Conservation (phyloP, 2,329 filamentous ascomycete genomes). For the Zasmidium cellare region DNA sequence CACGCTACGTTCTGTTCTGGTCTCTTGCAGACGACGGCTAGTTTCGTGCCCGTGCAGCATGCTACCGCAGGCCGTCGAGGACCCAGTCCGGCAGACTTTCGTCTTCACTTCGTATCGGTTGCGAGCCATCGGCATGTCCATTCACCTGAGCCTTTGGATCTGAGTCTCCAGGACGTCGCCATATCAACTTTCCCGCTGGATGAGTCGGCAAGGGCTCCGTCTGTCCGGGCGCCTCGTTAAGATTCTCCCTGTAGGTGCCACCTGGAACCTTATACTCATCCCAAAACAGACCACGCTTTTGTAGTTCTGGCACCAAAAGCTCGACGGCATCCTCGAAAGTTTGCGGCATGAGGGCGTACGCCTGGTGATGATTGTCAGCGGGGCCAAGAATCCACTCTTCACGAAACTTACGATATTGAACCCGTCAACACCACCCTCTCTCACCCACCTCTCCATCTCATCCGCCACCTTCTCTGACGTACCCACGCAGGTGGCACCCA, state of each 20-base stretch:
- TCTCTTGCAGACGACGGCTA: background rate
- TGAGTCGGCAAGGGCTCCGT: conserved; percentile 54
- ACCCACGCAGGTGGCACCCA: conserved; percentile 65
- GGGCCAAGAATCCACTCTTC: background rate
- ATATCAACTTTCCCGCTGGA: conserved; percentile 50
- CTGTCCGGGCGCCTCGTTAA: conserved; percentile 54
- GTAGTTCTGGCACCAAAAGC: conserved; percentile 64
- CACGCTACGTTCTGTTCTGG: background rate
- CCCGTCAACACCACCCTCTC: conserved; percentile 69
- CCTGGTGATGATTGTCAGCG: conserved; percentile 33
- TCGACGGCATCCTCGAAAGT: conserved; percentile 69
- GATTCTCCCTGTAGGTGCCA: conserved; percentile 63
- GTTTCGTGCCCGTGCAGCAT: background rate
- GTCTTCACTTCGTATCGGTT: background rate
- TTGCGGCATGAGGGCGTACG: conserved; percentile 66
- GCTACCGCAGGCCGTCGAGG: background rate
- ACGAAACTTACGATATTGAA: conserved; percentile 65
- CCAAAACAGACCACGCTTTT: conserved; percentile 59
- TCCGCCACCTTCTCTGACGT: conserved; percentile 66
- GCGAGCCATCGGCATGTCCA: background rate
- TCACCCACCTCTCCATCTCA: conserved; percentile 65
- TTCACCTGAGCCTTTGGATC: background rate
- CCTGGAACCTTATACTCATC: conserved; percentile 55
- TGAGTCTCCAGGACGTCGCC: conserved; percentile 20
- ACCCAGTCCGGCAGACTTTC: background rate